Base-by-base conservation (phyloP, 2,329 filamentous ascomycete species). In the Ophiostoma triangulosporum region DNA sequence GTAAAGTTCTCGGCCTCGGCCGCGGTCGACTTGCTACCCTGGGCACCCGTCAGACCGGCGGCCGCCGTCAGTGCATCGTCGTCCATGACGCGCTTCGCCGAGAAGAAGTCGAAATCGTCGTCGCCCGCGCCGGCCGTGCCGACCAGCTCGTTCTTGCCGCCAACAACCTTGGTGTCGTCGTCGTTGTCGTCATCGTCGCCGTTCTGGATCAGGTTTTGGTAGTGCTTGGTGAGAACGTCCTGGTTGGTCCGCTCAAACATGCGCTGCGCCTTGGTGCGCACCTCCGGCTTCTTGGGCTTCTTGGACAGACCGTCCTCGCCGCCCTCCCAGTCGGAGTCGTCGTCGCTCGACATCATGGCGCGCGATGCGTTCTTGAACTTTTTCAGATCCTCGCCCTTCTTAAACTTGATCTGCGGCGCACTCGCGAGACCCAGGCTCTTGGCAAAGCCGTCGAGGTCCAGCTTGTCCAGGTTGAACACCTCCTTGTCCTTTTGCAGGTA, bases 181-280 rank as follows among this genome's bases (percentile, higher is more conserved):
- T 46, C 53, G 17, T 27, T 32, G 50, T 83, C 83, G 48, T 82
- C 80, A 77, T 83, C 80, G 5, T 74, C 77, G 52, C 79, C 77
- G 48, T 67, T 64, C 57, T 69, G 68, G 56, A 97, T 82, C 58
- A 98, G 77, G 64, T 91, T 95, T 56, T 81, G 80, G 72, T 96
- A 97, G 69, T 98, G 93, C 54, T 84, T 82, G n/a, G 91, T 90
- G 59, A 98, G 70, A 31, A 98, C 86, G 64, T 96, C 90, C 68
- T 97, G 91, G 68, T 98, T 98, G 61, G 85, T 86, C 57, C 93
- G 78, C 72, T 96, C 91, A 68, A 97, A 96, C 93, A 98, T 97
- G 61, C 88, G 84, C 68, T 98, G 89, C 66, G 95, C 94, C 68
- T 95, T 97, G 31, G 94, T 98, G 57, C 89, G 80, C 17, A 95